Base-by-base conservation (phyloP, 331 rosid species). In the Quercus lobata region DNA sequence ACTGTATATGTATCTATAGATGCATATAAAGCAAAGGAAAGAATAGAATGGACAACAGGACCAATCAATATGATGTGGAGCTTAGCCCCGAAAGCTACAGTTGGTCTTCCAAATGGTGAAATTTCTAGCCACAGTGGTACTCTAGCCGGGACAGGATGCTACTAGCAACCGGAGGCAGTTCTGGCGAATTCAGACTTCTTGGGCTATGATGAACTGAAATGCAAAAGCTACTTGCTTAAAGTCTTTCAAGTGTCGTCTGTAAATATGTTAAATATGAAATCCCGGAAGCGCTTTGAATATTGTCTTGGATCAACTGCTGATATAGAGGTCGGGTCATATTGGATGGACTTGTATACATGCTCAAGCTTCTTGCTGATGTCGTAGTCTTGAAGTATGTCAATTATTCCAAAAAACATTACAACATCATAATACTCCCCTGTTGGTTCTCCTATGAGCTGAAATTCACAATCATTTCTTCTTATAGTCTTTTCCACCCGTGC, bases 281-380 rank as follows among this genome's bases (percentile, higher is more conserved):
- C 93, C 12, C 93, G 97, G 75, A 91, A 91, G 5, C 97, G 94
- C 85, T 81, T 88, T 0, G 98, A 93, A 76, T 91, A 93, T 44
- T 88, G 92, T 77, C 69, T 90, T 8, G 98, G 98, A 90, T 93
- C 97, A 21, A 91, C 98, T 1, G 95, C 97, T 14, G 98, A 93
- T 73, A 93, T 93, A 27, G 93, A 93, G 32, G 93, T 91, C 0
- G 97, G 90, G 32, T 93, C 97, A 69, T 91, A 87, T 46, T 91
- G 97, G 76, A 93, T 32, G 80, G 98, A 93, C 78, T 93, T 91
- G 87, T 93, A 93, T 12, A 97, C 98, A 85, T 91, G 97, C 73
- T 93, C 97, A 65, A 93, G 95, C 92, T 91, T 93, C 93, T 93
- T 93, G 90, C 93, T 93, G 37, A 93, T 90, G 83, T 91, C 98